Percentiles rank a stretch among this genome's conserved stretches.
phyloP scores from a whole-genome alignment of 495 filamentous ascomycete genomes.

The Halenospora varia region DNA sequence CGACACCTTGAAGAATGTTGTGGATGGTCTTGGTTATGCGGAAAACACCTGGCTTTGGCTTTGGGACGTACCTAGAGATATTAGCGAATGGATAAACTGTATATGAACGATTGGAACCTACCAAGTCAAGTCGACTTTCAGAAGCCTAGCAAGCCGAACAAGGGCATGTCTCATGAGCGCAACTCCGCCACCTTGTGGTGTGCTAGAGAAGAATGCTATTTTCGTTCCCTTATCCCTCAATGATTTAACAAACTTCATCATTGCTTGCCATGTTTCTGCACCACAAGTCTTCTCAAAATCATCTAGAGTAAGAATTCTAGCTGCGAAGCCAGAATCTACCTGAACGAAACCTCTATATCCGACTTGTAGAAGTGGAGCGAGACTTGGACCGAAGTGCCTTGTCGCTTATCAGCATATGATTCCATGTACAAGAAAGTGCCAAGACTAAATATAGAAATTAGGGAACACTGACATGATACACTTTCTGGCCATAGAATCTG shows the following conservation, averaged over 20 bases:
- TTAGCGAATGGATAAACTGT: conserved; percentile 1
- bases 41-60: conserved; percentile 80
- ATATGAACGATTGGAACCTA: conserved; percentile 41
- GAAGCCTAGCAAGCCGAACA: conserved; percentile 62
- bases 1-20: conserved; percentile 88
- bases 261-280: conserved; percentile 61
- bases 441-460: too few species aligned
- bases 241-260: conserved; percentile 61
- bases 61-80: conserved; percentile 64
- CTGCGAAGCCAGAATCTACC: conserved; percentile 63
- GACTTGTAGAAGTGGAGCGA: conserved; percentile 69
- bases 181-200: conserved; percentile 84
- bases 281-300: conserved; percentile 63
- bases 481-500: conserved; percentile 81
- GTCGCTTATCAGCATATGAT: too few species aligned
- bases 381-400: conserved; percentile 73
- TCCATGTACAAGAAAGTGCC: too few species aligned
- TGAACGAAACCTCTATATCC: conserved; percentile 71
- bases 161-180: conserved; percentile 86
- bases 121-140: conserved; percentile 74
- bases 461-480: conserved; percentile 67
- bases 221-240: conserved; percentile 64
- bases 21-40: conserved; percentile 87
- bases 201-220: conserved; percentile 82
- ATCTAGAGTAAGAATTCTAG: conserved; percentile 54